Base-by-base conservation (phyloP, 2,329 filamentous ascomycete species). In the Hymenoscyphus occultus region DNA sequence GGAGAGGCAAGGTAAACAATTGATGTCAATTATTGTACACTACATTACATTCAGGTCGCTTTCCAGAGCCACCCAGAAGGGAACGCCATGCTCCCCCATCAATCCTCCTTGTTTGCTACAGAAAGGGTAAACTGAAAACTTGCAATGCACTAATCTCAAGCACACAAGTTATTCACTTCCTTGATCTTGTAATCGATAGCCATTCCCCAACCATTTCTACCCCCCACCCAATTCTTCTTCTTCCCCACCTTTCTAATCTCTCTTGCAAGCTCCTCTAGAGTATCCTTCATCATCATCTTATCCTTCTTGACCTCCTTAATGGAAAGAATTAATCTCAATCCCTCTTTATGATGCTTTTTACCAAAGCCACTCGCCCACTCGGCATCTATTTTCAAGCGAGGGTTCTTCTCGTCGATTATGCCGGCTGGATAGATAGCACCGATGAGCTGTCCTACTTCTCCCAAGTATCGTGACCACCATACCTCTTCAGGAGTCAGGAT, bases 381-480 rank as follows among this genome's bases (percentile, higher is more conserved):
- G 0, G 79, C 77, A 12, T 73, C 73, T 59, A 83, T 75, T 1
- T 73, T 75, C 31, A 83, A 73, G 31, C 78, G 76, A 19, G 78
- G 76, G 66, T 80, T 77, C 39, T 72, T 70, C 39, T 72, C 67
- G 61, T 77, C 71, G 2, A 83, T 73, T 1, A 80, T 75, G 1
- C 88, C 88, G 1, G 85, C 82, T 0, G 89, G 88, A 75, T 88
- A 89, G 9, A 90, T 78, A 10, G 77, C 79, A 0, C 83, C 84
- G 39, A 90, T 77, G 10, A 90, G 73, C 5, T 78, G 79, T 2
- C 84, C 86, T 0, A 90, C 80, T 16, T 82, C 80, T 0, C 89
- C 88, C 0, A 90, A 71, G 71, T 89, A 90, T 61, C 80, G 81
- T 62, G 84, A 82, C 88, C 87, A 90, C 87, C 88, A 91, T 12